Conservation (phyloP, 345 rosid species). For the Eucalyptus curtisii region DNA sequence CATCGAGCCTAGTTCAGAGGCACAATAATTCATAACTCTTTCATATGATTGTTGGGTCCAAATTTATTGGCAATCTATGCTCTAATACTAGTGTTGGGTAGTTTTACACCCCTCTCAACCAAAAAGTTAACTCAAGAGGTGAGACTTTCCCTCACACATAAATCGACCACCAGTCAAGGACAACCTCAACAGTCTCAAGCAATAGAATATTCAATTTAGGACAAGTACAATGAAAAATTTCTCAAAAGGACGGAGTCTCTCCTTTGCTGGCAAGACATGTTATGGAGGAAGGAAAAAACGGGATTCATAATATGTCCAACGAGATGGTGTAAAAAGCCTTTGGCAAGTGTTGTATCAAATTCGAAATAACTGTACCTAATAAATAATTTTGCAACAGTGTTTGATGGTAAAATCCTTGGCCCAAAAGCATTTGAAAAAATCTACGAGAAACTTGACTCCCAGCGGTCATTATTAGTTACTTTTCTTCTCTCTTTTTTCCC, state of each 20-base stretch:
- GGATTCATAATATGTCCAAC: too few relatives aligned
- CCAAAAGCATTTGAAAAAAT: not conserved
- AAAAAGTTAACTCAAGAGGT: too few relatives aligned
- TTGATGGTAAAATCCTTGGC: not conserved
- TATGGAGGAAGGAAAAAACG: too few relatives aligned
- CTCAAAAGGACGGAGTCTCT: not conserved
- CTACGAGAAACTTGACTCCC: not conserved
- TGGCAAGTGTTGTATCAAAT: not conserved
- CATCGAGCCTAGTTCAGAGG: too few relatives aligned
- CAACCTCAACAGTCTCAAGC: not conserved
- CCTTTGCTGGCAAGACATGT: not conserved
- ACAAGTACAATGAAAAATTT: too few relatives aligned
- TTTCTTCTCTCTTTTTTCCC: not conserved
- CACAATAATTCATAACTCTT: too few relatives aligned
- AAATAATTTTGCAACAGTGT: not conserved
- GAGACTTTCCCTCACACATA: too few relatives aligned
- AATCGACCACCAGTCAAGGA: too few relatives aligned
- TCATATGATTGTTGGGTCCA: too few relatives aligned
- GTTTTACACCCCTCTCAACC: too few relatives aligned
- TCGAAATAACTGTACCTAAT: not conserved
- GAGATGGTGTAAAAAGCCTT: not conserved
- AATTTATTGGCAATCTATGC: too few relatives aligned
- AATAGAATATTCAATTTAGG: not conserved
- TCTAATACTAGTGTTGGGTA: too few relatives aligned
- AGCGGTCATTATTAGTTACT: not conserved